phyloP scores from a whole-genome alignment of 768 basidiomycete genomes.

The Boletus rufocinnamomeus region DNA sequence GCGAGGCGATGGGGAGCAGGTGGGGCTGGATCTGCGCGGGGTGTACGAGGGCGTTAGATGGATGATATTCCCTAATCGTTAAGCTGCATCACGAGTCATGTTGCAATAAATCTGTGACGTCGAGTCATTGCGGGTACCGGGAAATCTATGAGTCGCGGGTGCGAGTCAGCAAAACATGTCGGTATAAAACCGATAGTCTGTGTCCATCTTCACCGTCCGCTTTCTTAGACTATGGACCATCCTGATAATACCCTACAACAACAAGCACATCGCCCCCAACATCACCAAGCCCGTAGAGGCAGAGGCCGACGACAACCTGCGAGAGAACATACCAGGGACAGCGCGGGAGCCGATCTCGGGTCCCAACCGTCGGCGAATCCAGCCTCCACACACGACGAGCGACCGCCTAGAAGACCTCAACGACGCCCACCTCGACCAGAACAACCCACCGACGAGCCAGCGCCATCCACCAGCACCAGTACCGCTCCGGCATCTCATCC shows the following conservation, averaged over 20 bases:
- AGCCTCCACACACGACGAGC: neutral
- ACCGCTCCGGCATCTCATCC: neutral
- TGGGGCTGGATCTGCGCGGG: conserved; percentile 20
- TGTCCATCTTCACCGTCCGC: neutral
- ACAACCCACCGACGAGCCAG: neutral
- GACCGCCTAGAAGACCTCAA: neutral
- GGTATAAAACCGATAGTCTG: neutral
- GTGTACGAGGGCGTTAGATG: conserved; percentile 51
- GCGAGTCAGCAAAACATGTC: conserved; percentile 3
- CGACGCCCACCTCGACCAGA: conserved; percentile 2
- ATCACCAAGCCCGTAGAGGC: conserved; percentile 4
- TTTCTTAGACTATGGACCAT: conserved; percentile 13
- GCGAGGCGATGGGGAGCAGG: conserved; percentile 21
- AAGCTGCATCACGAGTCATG: neutral
- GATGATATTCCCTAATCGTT: conserved; percentile 43
- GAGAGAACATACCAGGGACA: neutral
- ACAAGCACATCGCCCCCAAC: neutral
- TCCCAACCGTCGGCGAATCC: neutral
- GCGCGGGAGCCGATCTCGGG: neutral
- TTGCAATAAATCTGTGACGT: neutral
- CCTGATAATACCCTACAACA: neutral
- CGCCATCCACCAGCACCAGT: neutral
- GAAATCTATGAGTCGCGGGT: neutral
- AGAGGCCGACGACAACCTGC: conserved; percentile 4
- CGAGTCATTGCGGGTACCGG: neutral